Evolutionary conservation across 441 rosid genomes (phyloP), one percentile per base, ranked within the genome.

Genomic region (Cnidoscolus chayamansa): DNA sequence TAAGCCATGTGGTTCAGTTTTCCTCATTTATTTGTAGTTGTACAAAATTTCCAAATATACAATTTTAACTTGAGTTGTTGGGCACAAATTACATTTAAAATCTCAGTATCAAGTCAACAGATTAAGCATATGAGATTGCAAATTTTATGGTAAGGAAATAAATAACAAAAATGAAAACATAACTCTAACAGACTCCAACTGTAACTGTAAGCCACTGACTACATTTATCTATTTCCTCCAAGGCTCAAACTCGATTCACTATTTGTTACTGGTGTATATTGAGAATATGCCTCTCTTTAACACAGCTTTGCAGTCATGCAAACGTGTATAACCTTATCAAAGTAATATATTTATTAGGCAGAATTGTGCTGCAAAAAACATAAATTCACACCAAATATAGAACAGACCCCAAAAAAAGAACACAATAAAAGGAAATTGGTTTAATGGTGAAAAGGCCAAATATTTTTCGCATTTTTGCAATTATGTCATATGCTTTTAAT

Each of bases 1-100:
- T 45, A 35, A 49, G 25, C 63, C 70, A 47, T 10, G 70, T 55
- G 40, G 20, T 63, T 75, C 40, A 63, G 19, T 25, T 59, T 55
- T 75, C 69, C 50, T 19, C 25, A 13, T 35, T 19, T 8, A 55
- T 74, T 70, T 43, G 17, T 35, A 32, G 35, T 37, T 19, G n/a
- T 1, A 30, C 47, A 10, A 68, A 45, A 15, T 32, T 17, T 31
- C 64, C 55, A 9, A 50, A 50, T 2, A 3, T 50, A 50, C 25
- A 54, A n/a, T 54, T n/a, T 25, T 5, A 54, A 56, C 60, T 68
- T 7, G 11, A 37, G 32, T 16, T 30, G 17, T 0, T 32, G 11
- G 55, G 15, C 56, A 40, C 8, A 54, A 17, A 25, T 45, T 64
- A 49, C 17, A 11, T 15, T 43, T 31, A 15, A 20, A 7, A 25